A percentile compares a stretch with the other conserved stretches of the same genome.
phyloP scores from a whole-genome alignment of 176 grass and related monocot species.

The Aegilops speltoides region DNA sequence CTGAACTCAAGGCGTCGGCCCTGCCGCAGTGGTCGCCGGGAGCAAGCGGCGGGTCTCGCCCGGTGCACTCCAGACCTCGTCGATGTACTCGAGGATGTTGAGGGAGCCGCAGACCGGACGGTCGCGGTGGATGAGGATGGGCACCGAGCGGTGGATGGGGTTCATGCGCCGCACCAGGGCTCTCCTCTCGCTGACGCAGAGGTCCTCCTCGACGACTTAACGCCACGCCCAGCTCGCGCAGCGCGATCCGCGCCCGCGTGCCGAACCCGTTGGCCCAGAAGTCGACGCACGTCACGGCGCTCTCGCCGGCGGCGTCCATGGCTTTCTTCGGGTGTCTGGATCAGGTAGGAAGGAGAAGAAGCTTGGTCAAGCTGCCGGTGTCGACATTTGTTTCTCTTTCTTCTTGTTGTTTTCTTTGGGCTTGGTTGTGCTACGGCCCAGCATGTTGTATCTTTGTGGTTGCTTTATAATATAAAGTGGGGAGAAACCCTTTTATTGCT shows the following conservation, averaged over 20 bases:
- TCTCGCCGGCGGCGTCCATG: neutral
- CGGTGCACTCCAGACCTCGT: slow-evolving; percentile 8
- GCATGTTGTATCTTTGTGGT: too few relatives aligned
- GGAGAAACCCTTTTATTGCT: too few relatives aligned
- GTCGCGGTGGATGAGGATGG: slow-evolving; percentile 20
- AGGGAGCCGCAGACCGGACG: slow-evolving; percentile 21
- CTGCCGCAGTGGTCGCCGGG: neutral
- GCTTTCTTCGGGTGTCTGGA: neutral
- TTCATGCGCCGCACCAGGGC: slow-evolving; percentile 32
- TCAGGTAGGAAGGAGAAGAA: too few relatives aligned
- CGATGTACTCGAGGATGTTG: slow-evolving; percentile 43
- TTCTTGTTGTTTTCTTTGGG: too few relatives aligned
- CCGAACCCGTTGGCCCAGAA: slow-evolving; percentile 31
- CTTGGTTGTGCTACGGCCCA: too few relatives aligned
- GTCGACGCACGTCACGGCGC: neutral
- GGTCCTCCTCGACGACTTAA: slow-evolving; percentile 19
- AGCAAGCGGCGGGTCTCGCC: neutral
- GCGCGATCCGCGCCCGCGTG: neutral
- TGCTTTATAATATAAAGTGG: too few relatives aligned
- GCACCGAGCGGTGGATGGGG: slow-evolving; percentile 11
- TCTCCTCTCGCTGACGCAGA: neutral
- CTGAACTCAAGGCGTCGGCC: slow-evolving; percentile 27
- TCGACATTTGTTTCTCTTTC: too few relatives aligned
- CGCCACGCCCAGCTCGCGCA: neutral
- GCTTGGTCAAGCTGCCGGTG: too few relatives aligned